Evolutionary conservation across 2,329 filamentous ascomycete species (phyloP).

Genomic region (Ophiostoma populinum): DNA sequence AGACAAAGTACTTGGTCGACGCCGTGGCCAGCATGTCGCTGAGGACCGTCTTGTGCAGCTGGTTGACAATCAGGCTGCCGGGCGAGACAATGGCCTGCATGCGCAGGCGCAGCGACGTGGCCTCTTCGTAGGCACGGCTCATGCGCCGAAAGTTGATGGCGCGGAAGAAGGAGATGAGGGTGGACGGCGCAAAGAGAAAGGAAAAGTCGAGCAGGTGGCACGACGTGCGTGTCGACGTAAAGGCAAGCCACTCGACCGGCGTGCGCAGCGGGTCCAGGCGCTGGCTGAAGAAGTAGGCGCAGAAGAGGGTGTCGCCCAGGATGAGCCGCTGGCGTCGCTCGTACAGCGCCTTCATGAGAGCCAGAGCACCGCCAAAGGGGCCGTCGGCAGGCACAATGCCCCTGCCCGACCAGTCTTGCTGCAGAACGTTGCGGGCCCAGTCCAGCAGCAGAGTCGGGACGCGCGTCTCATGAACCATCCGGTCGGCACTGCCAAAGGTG

Average conservation of each 20-base stretch:
- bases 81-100: constrained; percentile 38
- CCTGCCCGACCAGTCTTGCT: constrained; percentile 67
- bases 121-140: constrained; percentile 61
- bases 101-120: constrained; percentile 37
- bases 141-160: constrained; percentile 77
- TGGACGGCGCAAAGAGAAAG: constrained; percentile 58
- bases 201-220: constrained; percentile 66
- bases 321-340: constrained; percentile 45
- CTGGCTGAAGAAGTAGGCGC: constrained; percentile 59
- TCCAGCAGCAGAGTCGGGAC: constrained; percentile 44
- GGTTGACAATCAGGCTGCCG: constrained; percentile 36
- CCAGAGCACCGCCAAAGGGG: constrained; percentile 59
- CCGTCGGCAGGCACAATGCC: constrained; percentile 52
- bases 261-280: constrained; percentile 58
- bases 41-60: constrained; percentile 42
- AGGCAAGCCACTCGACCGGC: constrained; percentile 54
- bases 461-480: constrained; percentile 37
- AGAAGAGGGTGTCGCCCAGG: constrained; percentile 51
- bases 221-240: constrained; percentile 40
- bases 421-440: constrained; percentile 57
- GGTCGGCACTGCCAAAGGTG: constrained; percentile 31
- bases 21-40: constrained; percentile 47
- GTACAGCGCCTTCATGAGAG: constrained; percentile 54
- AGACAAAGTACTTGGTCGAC: constrained; percentile 52
- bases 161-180: constrained; percentile 69